Evolutionary conservation across 2,329 filamentous ascomycete genomes (phyloP), one percentile per base, ranked within the genome.

Genomic region (Aureobasidium sp.): DNA sequence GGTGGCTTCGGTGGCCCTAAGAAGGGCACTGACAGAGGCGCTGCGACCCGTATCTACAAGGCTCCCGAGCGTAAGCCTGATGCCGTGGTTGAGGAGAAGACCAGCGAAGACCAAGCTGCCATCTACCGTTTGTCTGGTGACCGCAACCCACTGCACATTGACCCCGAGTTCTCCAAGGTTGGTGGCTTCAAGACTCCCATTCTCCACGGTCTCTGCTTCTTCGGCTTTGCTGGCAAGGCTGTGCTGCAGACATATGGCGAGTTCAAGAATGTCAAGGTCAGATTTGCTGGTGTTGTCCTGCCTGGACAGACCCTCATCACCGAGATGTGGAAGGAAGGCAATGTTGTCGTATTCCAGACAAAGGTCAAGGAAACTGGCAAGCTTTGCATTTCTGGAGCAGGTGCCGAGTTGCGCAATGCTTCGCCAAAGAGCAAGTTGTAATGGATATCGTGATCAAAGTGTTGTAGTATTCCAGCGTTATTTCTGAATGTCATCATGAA

Each of bases 161-260:
- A 99, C 75, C 94, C 94, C 1, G 83, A 85, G 54, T 97, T 99
- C 76, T 90, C 90, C 78, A 94, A 94, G 79, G 87, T 96, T 69
- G 94, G 93, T 63, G 94, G 94, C 63, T 99, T 99, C 85, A 89
- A 94, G 78, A 85, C 81, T 31, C 94, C 94, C 14, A 99, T 99
- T 73, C 81, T 99, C 60, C 94, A 99, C 79, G 94, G 94, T n/a
- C 85, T 99, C 40, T 96, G 91, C 83, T 94, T 87, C 73, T 93
- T 99, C 70, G 94, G 94, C 68, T 85, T 97, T 67, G 87, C 90
- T 17, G 90, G 88, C 66, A 97, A 96, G 82, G 91, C 93, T 64
- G 85, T 99, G 42, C 88, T 92, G 73, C 84, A 91, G 76, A 87
- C 81, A 66, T 97, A 86, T 70, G 94, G 94, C 4, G 77, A 83